These are phyloP conservation scores for Aspergillus unguis DNA, from an alignment of 2,329 filamentous ascomycete genomes.

Conservation along the genomic window DNA sequence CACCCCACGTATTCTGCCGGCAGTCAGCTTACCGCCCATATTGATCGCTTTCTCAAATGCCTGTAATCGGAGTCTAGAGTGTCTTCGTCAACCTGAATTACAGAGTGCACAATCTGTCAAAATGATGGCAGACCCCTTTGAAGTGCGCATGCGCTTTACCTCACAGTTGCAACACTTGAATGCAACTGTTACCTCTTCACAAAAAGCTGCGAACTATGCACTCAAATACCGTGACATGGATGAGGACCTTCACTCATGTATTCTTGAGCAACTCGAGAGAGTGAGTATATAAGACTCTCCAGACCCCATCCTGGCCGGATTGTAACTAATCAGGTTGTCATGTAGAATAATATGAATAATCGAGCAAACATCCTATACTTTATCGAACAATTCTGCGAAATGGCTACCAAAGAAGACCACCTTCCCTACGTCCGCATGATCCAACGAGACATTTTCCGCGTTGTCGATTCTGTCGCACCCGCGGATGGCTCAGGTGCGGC, in stretches of 20 bases:
- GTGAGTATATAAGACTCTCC: constrained; percentile 44
- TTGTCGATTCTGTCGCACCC: constrained; percentile 89
- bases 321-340: background rate
- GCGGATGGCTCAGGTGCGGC: constrained; percentile 82
- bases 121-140: constrained; percentile 82
- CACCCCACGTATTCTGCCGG: constrained; percentile 25
- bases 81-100: too few species aligned
- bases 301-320: background rate
- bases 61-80: background rate
- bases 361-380: constrained; percentile 99
- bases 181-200: constrained; percentile 80
- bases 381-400: constrained; percentile 88
- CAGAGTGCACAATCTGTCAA: constrained; percentile 3
- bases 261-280: constrained; percentile 88
- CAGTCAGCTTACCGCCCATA: constrained; percentile 19
- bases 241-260: constrained; percentile 95
- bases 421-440: constrained; percentile 88
- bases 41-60: background rate
- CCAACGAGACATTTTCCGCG: constrained; percentile 83
- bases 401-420: constrained; percentile 72
- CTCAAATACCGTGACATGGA: constrained; percentile 91
- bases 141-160: constrained; percentile 97
- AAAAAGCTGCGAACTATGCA: constrained; percentile 92
- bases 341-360: constrained; percentile 88
- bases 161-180: constrained; percentile 84